These are phyloP conservation scores for Curvularia eragrostidis DNA, from an alignment of 2,329 filamentous ascomycete species.

Conservation along the genomic window DNA sequence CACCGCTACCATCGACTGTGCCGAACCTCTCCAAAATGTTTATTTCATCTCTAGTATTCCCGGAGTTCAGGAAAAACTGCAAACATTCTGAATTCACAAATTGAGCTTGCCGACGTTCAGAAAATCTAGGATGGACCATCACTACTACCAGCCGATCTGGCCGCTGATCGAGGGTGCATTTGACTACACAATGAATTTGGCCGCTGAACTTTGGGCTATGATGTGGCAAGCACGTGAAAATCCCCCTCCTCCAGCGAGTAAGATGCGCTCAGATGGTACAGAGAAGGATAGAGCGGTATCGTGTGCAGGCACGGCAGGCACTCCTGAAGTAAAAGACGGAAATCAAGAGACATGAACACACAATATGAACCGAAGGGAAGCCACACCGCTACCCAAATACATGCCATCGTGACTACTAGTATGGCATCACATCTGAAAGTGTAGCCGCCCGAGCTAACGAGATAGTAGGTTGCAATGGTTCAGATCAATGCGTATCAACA, in stretches of 20 bases:
- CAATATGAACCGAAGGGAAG: no score
- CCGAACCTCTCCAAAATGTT: background rate
- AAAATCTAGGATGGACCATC: slow-evolving; percentile 26
- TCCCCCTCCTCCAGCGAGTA: background rate
- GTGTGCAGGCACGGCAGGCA: background rate
- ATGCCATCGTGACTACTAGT: background rate
- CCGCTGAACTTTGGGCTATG: slow-evolving; percentile 24
- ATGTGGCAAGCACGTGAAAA: slow-evolving; percentile 13
- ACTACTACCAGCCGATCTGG: slow-evolving; percentile 27
- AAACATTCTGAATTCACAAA: background rate
- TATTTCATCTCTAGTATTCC: background rate
- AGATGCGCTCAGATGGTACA: background rate
- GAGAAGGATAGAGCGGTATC: background rate
- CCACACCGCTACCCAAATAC: background rate
- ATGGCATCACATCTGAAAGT: background rate
- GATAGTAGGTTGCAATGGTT: background rate
- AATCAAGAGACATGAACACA: background rate
- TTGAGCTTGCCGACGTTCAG: no score
- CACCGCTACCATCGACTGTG: background rate
- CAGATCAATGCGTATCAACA: background rate
- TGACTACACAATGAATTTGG: slow-evolving; percentile 24
- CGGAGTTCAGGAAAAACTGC: background rate
- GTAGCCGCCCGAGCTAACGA: background rate
- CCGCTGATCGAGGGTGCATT: slow-evolving; percentile 26
- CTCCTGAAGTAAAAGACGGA: background rate